Conservation (phyloP, 495 filamentous ascomycete genomes). For the Chaetomidium leptoderma region DNA sequence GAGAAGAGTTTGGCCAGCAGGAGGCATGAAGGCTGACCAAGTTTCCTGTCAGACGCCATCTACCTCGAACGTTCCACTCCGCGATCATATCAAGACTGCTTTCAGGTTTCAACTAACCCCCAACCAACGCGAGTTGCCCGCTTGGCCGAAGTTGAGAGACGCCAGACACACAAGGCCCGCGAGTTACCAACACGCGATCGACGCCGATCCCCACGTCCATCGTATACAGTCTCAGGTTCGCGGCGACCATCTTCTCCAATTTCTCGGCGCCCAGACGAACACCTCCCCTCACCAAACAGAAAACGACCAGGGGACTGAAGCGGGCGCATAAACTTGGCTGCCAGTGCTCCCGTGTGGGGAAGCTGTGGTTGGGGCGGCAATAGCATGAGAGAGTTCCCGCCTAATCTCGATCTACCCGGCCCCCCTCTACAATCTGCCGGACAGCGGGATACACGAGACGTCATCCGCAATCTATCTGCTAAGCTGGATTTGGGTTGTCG, state of each 20-base stretch:
- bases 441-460: slow-evolving; percentile 21
- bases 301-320: not conserved
- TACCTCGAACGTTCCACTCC: slow-evolving; percentile 20
- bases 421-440: slow-evolving; percentile 24
- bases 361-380: slow-evolving; percentile 31
- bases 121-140: not conserved
- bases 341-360: slow-evolving; percentile 28
- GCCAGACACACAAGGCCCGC: too few species aligned
- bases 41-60: slow-evolving; percentile 22
- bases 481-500: slow-evolving; percentile 17
- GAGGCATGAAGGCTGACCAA: slow-evolving; percentile 34
- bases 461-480: slow-evolving; percentile 19
- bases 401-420: slow-evolving; percentile 36
- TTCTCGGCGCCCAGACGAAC: slow-evolving; percentile 10
- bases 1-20: not conserved
- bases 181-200: not conserved
- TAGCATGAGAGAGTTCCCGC: slow-evolving; percentile 41
- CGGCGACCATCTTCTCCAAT: slow-evolving; percentile 19
- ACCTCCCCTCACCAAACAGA: not conserved
- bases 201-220: slow-evolving; percentile 1
- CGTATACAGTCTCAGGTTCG: too few species aligned
- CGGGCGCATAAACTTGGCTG: slow-evolving; percentile 19
- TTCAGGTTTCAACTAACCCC: not conserved
- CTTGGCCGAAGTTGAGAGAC: too few species aligned
- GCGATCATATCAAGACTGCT: slow-evolving; percentile 9